Conservation (phyloP, 1,284 basidiomycete genomes). For the Gomphus bonarii region DNA sequence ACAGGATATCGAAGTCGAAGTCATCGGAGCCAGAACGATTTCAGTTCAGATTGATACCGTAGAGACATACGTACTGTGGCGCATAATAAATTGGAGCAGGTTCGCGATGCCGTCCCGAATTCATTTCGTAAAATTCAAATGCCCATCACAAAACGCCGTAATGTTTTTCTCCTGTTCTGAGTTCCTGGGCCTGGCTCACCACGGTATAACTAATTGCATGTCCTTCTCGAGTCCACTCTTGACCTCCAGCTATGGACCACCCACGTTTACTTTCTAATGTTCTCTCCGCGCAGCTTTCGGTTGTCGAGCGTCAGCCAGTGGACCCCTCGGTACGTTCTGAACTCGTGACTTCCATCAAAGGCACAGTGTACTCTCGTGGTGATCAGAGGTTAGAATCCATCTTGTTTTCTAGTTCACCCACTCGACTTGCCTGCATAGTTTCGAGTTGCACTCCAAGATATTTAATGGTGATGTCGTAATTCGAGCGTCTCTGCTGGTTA, state of each 20-base stretch:
- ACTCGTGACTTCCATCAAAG: conserved; percentile 18
- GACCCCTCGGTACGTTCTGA: not conserved
- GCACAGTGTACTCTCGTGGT: conserved; percentile 33
- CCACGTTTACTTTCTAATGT: not conserved
- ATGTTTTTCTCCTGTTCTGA: not conserved
- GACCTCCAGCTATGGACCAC: not conserved
- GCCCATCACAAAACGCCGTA: not conserved
- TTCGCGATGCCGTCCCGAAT: not conserved
- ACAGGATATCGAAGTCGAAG: not conserved
- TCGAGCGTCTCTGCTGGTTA: conserved; percentile 47
- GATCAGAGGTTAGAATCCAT: conserved; percentile 30
- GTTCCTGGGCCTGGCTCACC: not conserved
- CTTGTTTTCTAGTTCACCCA: not conserved
- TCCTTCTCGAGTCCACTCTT: not conserved
- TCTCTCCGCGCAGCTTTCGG: not conserved
- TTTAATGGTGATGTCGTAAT: conserved; percentile 73
- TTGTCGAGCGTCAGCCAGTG: not conserved
- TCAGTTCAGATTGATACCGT: not conserved
- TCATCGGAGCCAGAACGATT: not conserved
- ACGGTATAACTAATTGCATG: not conserved
- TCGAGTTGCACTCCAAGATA: conserved; percentile 48
- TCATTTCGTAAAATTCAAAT: not conserved
- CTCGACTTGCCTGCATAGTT: conserved; percentile 31
- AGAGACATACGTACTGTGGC: not conserved
- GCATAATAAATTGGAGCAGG: not conserved